Conservation (phyloP, 257 asterid genomes). For the Solanum chmielewskii region DNA sequence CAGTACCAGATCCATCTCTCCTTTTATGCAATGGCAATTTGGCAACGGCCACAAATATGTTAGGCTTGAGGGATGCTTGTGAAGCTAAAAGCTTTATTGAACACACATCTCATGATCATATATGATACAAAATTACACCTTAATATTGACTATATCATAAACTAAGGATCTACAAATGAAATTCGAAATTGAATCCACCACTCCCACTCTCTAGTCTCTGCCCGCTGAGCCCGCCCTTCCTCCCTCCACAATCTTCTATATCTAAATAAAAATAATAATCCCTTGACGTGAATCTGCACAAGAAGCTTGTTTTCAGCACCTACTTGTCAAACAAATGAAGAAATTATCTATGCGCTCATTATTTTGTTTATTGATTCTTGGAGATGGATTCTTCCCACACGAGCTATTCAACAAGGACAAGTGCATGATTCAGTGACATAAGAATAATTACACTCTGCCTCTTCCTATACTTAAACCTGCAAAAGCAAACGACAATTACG, state of each 20-base stretch:
- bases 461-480: not conserved
- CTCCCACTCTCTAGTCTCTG: not conserved
- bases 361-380: not conserved
- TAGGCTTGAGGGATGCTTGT: not conserved
- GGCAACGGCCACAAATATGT: not conserved
- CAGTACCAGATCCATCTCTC: not conserved
- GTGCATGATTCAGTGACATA: slow-evolving; percentile 4
- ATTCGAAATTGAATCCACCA: not conserved
- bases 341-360: not conserved
- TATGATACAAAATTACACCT: slow-evolving; percentile 7
- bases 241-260: not conserved
- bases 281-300: not conserved
- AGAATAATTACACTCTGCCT: not conserved
- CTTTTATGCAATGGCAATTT: not conserved
- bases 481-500: not conserved
- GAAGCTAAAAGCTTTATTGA: not conserved
- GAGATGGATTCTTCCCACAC: not conserved
- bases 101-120: not conserved
- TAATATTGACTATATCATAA: not conserved
- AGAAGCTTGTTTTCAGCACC: slow-evolving; percentile 6
- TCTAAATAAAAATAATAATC: not conserved
- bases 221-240: not conserved
- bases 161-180: not conserved
- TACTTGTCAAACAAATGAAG: slow-evolving; percentile 1
- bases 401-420: not conserved